phyloP scores from a whole-genome alignment of 148 eudicot genomes.

The Fagopyrum tataricum region DNA sequence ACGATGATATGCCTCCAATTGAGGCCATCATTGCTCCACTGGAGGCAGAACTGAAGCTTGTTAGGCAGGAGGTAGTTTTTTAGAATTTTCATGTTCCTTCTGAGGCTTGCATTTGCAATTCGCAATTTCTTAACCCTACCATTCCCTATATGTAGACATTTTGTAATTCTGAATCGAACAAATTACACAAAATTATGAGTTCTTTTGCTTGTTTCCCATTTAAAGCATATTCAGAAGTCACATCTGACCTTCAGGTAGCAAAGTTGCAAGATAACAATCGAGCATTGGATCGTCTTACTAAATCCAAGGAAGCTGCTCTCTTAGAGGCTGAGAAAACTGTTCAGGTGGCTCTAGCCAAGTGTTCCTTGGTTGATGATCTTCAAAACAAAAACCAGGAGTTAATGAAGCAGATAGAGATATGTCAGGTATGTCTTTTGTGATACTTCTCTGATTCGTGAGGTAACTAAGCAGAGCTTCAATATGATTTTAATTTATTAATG shows the following conservation, averaged over 20 bases:
- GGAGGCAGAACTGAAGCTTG: slow-evolving; percentile 89
- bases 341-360: slow-evolving; percentile 78
- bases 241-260: slow-evolving; percentile 42
- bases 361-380: slow-evolving; percentile 87
- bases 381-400: slow-evolving; percentile 90
- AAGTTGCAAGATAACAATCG: slow-evolving; percentile 86
- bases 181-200: not conserved
- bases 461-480: not conserved
- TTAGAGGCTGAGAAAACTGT: slow-evolving; percentile 84
- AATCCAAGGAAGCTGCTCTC: slow-evolving; percentile 91
- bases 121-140: not conserved
- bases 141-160: not conserved
- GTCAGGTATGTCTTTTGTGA: slow-evolving; percentile 52
- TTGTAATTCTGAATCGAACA: not conserved
- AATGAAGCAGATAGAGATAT: slow-evolving; percentile 89
- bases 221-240: slow-evolving; percentile 10
- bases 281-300: slow-evolving; percentile 92
- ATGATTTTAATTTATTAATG: not conserved
- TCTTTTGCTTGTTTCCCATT: not conserved
- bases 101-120: not conserved
- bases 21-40: slow-evolving; percentile 92
- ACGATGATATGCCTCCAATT: slow-evolving; percentile 92
- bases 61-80: slow-evolving; percentile 64
- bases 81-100: not conserved
- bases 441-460: not conserved